Percentiles rank a stretch among this genome's conserved stretches.
phyloP scores from a whole-genome alignment of 2,329 filamentous ascomycete genomes.

The Stemphylium beticola region DNA sequence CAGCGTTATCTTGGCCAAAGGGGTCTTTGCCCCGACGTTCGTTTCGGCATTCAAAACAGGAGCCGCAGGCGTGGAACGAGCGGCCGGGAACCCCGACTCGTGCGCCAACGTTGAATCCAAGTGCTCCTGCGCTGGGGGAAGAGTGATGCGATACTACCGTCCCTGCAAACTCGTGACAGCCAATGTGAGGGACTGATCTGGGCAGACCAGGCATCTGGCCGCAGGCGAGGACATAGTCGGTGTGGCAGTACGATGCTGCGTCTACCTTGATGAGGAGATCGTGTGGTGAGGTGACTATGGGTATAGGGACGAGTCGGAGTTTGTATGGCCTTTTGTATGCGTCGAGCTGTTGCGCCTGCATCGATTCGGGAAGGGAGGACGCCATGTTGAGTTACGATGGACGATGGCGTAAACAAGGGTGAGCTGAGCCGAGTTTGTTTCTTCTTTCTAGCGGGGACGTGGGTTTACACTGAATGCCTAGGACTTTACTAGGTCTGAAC shows the following conservation, averaged over 20 bases:
- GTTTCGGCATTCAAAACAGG: conserved; percentile 51
- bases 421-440: background rate
- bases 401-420: background rate
- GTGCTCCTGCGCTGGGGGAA: conserved; percentile 28
- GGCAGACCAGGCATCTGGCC: conserved; percentile 46
- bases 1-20: conserved; percentile 43
- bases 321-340: conserved; percentile 52
- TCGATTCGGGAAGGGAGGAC: conserved; percentile 30
- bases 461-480: background rate
- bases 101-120: conserved; percentile 34
- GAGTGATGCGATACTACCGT: conserved; percentile 46
- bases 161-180: conserved; percentile 56
- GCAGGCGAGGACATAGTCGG: conserved; percentile 48
- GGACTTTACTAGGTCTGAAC: background rate
- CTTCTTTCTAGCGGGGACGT: background rate
- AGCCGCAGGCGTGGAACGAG: conserved; percentile 51
- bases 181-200: conserved; percentile 52
- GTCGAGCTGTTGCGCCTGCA: conserved; percentile 53
- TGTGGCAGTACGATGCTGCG: conserved; percentile 58
- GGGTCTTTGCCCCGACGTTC: conserved; percentile 28
- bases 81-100: conserved; percentile 53
- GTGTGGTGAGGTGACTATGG: conserved; percentile 37
- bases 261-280: conserved; percentile 56
- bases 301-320: conserved; percentile 47
- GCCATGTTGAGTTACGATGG: conserved; percentile 17